Evolutionary conservation across 768 basidiomycete species (phyloP).

Genomic region (Royoungia palumana): DNA sequence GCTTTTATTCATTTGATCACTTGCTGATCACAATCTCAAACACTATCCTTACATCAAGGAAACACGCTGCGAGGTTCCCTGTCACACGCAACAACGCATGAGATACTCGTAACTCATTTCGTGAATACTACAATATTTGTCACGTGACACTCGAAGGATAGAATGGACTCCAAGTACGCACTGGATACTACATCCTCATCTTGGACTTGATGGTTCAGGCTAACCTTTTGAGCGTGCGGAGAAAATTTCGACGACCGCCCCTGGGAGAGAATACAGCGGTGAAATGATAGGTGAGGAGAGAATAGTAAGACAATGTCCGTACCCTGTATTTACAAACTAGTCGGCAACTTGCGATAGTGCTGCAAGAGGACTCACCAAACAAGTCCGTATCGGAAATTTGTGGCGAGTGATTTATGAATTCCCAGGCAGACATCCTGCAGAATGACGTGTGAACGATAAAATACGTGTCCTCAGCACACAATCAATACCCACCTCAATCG

Average conservation of each 20-base stretch:
- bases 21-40: too few relatives aligned
- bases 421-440: conserved; percentile 82
- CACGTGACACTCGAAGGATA: background rate
- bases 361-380: conserved; percentile 64
- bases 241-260: conserved; percentile 93
- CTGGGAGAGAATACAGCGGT: conserved; percentile 33
- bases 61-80: too few relatives aligned
- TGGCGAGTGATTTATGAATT: conserved; percentile 83
- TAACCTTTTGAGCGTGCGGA: conserved; percentile 93
- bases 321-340: conserved; percentile 22
- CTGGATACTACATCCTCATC: conserved; percentile 90
- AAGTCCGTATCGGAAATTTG: conserved; percentile 91
- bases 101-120: conserved; percentile 15
- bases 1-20: too few relatives aligned
- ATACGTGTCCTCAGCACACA: background rate
- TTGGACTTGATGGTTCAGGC: conserved; percentile 75
- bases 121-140: conserved; percentile 26
- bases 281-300: background rate
- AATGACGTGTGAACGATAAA: background rate
- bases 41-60: too few relatives aligned
- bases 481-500: conserved; percentile 65
- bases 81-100: background rate
- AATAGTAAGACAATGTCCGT: conserved; percentile 1
- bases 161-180: conserved; percentile 38
- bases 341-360: background rate